Evolutionary conservation across 345 rosid species (phyloP), one percentile per base, ranked within the genome.

Genomic region (Acer negundo): DNA sequence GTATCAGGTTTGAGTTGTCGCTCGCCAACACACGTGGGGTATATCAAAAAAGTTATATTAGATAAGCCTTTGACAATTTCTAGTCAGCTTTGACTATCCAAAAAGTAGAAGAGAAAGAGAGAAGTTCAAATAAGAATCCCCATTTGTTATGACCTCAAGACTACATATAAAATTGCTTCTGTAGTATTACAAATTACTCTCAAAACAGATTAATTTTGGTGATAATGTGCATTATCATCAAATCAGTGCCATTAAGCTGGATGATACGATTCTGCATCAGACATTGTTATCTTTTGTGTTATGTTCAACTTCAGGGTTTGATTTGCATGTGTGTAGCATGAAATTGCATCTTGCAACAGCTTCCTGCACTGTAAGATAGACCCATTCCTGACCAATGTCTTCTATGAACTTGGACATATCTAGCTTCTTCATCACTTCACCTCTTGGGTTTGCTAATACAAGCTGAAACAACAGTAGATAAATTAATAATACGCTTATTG

Each of bases 341-440:
- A 78, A 87, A 80, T 80, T 85, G 87, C 93, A 89, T 2, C 87
- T 86, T 20, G 78, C 79, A 4, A 83, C 91, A 2, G 93, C 93
- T 79, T 89, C 89, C 47, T 74, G 87, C 10, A 86, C 91, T 8
- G 89, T 87, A 31, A 89, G 76, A 75, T 78, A 86, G 17, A 89
- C 84, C 91, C 91, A 89, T 76, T 87, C 87, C 47, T 77, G 85
- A 17, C 93, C 93, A 3, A 87, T 72, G 55, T 76, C 77, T 67
- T 89, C 91, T 3, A 89, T 81, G 72, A 87, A 76, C 76, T 85
- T 86, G 55, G 94, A 80, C 80, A 84, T 86, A 63, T 86, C 82
- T 7, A 92, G 87, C 89, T 92, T 92, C 90, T 89, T 92, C 44
- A 84, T 86, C 74, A 92, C 90, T 83, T 92, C 97, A 31, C 93